These are phyloP conservation scores for Cytospora piceae DNA, from an alignment of 2,329 filamentous ascomycete species.

Conservation along the genomic window DNA sequence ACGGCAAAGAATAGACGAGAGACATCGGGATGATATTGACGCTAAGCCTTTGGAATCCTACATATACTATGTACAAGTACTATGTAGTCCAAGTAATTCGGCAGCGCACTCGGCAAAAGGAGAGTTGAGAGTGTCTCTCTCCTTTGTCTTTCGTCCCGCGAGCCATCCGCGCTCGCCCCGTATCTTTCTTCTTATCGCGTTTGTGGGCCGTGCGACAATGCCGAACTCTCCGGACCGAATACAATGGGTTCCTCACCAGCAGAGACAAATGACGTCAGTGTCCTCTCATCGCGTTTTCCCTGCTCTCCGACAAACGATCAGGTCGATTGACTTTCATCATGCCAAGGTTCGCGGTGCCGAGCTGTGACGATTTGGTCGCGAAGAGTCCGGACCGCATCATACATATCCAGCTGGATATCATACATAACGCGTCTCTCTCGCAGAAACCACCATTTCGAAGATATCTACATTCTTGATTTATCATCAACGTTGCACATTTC, in stretches of 20 bases:
- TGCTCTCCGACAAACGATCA: neutral
- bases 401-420: conserved; percentile 6
- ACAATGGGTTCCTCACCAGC: neutral
- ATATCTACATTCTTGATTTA: neutral
- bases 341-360: neutral
- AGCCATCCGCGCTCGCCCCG: no score
- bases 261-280: conserved; percentile 11
- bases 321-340: conserved; percentile 15
- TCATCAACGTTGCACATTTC: neutral
- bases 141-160: no score
- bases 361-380: conserved; percentile 20
- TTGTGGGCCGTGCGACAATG: no score
- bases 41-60: no score
- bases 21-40: no score
- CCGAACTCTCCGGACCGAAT: no score
- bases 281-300: conserved; percentile 17
- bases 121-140: no score
- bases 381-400: conserved; percentile 3
- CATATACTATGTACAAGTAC: no score
- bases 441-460: neutral
- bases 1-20: no score
- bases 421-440: neutral
- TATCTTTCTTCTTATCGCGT: no score
- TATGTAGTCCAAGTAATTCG: no score
- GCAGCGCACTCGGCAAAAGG: no score